Evolutionary conservation across 768 basidiomycete genomes (phyloP), one percentile per base, ranked within the genome.

Genomic region (Suillus bovinus): DNA sequence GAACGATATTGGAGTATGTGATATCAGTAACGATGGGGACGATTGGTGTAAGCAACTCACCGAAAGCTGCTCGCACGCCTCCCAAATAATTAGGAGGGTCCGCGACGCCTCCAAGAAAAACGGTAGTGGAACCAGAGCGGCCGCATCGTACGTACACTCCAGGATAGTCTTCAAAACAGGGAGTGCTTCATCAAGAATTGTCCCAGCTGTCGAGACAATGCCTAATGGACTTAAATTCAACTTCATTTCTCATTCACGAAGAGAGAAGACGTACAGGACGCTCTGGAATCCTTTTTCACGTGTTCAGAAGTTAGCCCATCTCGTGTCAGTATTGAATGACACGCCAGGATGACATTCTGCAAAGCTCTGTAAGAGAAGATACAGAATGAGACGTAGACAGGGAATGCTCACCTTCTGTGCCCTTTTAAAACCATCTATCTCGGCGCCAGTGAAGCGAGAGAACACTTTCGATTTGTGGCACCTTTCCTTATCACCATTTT

Each of bases 81-180:
- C 82, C 89, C 89, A 91, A 24, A 91, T 87, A 14, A 69, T 72
- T 24, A 89, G 67, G 54, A 91, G 68, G 5, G 80, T 80, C 39
- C 74, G 77, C 0, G 84, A 87, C 0, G 83, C 85, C 16, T 77
- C 74, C 7, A 77, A 74, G 10, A 91, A 75, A 0, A 86, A 87
- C 0, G 82, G 79, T 11, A 90, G 68, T 8, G 89, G 89, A 0
- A 77, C 82, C 29, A 84, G 77, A 20, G 78, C 68, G 44, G 84
- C 29, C 3, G 31, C 50, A n/a, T 31, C 31, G 11, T 52, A 52
- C 6, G 50, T 13, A 4, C 29, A 52, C 20, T 52, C 50, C 20
- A 52, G 50, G 31, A 52, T 52, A 20, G 50, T 52, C 31, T 52
- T 52, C 20, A 52, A 33, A 52, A 13, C 50, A n/a, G 50, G 50